Percentiles rank a stretch among this genome's conserved stretches.
Conservation (phyloP, 192 early-diverging fungal genomes). For the Piromyces finnis region DNA sequence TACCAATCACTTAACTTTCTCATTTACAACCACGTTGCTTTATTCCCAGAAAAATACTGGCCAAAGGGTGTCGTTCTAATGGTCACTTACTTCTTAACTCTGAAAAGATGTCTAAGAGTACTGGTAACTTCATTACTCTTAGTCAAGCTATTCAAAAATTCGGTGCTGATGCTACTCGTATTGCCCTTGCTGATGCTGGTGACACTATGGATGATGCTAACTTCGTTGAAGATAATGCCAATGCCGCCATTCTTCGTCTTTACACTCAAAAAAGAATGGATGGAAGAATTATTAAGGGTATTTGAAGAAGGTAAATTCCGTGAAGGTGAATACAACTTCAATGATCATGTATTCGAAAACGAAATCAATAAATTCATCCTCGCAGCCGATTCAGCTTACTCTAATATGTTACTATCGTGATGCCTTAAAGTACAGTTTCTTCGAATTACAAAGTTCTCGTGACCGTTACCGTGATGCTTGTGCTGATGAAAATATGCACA, state of each 20-base stretch:
- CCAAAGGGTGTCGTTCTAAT: constrained; percentile 74
- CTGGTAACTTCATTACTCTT: constrained; percentile 87
- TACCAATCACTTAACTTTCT: constrained; percentile 93
- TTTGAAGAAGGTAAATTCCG: constrained; percentile 25
- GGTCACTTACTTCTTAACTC: constrained; percentile 88
- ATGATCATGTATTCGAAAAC: constrained; percentile 78
- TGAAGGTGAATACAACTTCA: constrained; percentile 41
- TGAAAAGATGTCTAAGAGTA: constrained; percentile 97
- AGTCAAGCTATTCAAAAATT: constrained; percentile 60
- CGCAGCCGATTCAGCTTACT: constrained; percentile 52
- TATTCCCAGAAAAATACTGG: constrained; percentile 87
- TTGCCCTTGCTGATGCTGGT: constrained; percentile 91
- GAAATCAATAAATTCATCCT: constrained; percentile 65
- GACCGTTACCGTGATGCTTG: constrained; percentile 77
- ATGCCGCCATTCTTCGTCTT: constrained; percentile 84
- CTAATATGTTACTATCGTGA: constrained; percentile 73
- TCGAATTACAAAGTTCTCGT: constrained; percentile 69
- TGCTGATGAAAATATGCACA: constrained; percentile 63
- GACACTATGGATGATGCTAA: constrained; percentile 96
- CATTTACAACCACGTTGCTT: constrained; percentile 86
- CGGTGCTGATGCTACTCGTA: constrained; percentile 89
- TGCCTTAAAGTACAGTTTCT: constrained; percentile 77
- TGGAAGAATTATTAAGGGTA: constrained; percentile 41
- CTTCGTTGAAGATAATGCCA: constrained; percentile 87
- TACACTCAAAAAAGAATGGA: constrained; percentile 81